Conservation (phyloP, 169 alveolate species). For the Plasmodium coatneyi region DNA sequence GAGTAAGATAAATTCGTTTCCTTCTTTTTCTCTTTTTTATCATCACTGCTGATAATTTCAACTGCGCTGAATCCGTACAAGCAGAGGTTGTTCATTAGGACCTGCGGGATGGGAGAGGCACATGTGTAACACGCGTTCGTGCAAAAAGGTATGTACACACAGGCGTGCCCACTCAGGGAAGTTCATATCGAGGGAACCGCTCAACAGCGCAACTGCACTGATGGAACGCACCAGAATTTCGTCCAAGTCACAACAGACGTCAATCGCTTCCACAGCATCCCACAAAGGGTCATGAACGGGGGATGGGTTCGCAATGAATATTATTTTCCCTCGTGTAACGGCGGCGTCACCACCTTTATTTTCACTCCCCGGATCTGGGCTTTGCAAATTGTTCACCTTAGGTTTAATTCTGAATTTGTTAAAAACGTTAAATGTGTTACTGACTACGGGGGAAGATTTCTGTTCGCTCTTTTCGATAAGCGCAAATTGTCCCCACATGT, state of each 20-base stretch:
- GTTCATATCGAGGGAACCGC: background rate
- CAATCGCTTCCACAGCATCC: constrained; percentile 35
- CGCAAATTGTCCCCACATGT: constrained; percentile 74
- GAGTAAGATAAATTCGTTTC: constrained; percentile 17
- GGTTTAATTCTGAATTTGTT: constrained; percentile 43
- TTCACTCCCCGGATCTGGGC: background rate
- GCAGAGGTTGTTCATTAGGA: constrained; percentile 66
- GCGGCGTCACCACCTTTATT: background rate
- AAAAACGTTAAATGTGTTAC: constrained; percentile 19
- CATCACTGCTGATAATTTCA: constrained; percentile 17
- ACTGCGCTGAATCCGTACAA: constrained; percentile 67
- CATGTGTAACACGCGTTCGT: background rate
- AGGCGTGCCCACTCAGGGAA: background rate
- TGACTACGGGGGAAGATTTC: background rate
- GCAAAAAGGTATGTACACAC: background rate
- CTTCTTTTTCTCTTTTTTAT: constrained; percentile 4
- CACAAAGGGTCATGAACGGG: constrained; percentile 62
- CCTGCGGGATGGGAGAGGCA: constrained; percentile 3
- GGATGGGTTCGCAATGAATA: constrained; percentile 54
- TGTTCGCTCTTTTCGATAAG: constrained; percentile 47
- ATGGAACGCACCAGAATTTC: constrained; percentile 51
- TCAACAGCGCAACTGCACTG: background rate
- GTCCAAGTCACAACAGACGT: constrained; percentile 71
- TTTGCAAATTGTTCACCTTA: constrained; percentile 1
- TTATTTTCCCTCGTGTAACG: background rate